phyloP scores from a whole-genome alignment of 2,329 filamentous ascomycete species.

The Daldinia sp. region DNA sequence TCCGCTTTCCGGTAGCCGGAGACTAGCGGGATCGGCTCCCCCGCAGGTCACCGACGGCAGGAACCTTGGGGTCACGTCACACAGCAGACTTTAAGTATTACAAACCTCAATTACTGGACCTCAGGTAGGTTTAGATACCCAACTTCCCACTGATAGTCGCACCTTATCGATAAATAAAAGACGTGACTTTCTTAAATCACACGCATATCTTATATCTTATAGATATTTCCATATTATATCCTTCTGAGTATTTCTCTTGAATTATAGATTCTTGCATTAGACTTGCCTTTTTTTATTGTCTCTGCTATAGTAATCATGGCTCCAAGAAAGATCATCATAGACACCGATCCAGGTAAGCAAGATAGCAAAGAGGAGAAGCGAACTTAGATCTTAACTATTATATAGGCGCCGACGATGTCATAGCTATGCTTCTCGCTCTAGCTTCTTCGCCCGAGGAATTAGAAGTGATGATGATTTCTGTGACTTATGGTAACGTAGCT shows the following conservation, averaged over 20 bases:
- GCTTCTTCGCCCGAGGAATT: conserved; percentile 85
- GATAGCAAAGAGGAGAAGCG: not conserved
- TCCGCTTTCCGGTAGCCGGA: conserved; percentile 35
- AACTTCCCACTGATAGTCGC: not conserved
- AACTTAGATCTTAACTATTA: conserved; percentile 22
- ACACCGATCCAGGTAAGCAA: conserved; percentile 84
- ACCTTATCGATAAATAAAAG: conserved; percentile 6
- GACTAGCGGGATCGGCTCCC: conserved; percentile 32
- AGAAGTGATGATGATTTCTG: conserved; percentile 84
- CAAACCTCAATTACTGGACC: not conserved
- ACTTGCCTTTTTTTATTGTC: too few species aligned
- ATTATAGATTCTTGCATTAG: not conserved
- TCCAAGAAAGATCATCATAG: conserved; percentile 86
- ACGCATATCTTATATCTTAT: not conserved
- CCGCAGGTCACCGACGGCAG: conserved; percentile 47
- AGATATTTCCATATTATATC: not conserved
- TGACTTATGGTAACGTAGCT: conserved; percentile 95
- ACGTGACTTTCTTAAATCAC: not conserved
- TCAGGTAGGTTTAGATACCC: not conserved
- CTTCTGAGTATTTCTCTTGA: not conserved
- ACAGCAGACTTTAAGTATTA: conserved; percentile 1
- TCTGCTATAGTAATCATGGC: conserved; percentile 63
- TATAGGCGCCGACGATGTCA: conserved; percentile 86
- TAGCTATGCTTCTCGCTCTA: conserved; percentile 88
- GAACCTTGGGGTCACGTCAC: conserved; percentile 13